Evolutionary conservation across 805 yeast genomes (phyloP).

Genomic region (Candida saitoana): DNA sequence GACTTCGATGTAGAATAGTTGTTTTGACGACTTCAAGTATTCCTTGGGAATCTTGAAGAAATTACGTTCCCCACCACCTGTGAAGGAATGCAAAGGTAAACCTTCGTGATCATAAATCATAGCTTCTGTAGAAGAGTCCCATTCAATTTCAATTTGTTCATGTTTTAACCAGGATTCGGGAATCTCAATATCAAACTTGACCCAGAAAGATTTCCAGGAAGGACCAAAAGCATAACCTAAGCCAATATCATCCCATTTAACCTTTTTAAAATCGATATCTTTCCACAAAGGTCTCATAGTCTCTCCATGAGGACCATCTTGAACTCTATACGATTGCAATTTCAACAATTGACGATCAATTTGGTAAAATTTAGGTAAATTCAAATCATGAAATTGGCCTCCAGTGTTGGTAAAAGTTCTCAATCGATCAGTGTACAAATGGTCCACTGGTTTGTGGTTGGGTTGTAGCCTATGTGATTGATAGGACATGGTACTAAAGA

Average conservation of each 20-base stretch:
- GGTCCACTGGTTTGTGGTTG: slow-evolving; percentile 70
- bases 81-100: slow-evolving; percentile 73
- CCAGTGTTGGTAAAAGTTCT: slow-evolving; percentile 67
- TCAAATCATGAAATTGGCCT: slow-evolving; percentile 71
- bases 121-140: slow-evolving; percentile 88
- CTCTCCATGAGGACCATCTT: slow-evolving; percentile 43
- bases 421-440: slow-evolving; percentile 66
- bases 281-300: slow-evolving; percentile 61
- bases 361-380: slow-evolving; percentile 80
- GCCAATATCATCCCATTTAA: slow-evolving; percentile 51
- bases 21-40: slow-evolving; percentile 47
- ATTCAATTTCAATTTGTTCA: slow-evolving; percentile 61
- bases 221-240: slow-evolving; percentile 86
- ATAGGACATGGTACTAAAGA: slow-evolving; percentile 11
- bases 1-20: slow-evolving; percentile 76
- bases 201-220: slow-evolving; percentile 97
- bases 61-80: slow-evolving; percentile 79
- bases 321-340: slow-evolving; percentile 68
- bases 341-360: slow-evolving; percentile 47
- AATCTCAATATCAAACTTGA: slow-evolving; percentile 59
- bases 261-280: slow-evolving; percentile 46
- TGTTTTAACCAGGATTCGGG: slow-evolving; percentile 55
- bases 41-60: slow-evolving; percentile 67
- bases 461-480: slow-evolving; percentile 42
- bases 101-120: slow-evolving; percentile 67